phyloP scores from a whole-genome alignment of 2,329 filamentous ascomycete species.

The Colletotrichum cereale region DNA sequence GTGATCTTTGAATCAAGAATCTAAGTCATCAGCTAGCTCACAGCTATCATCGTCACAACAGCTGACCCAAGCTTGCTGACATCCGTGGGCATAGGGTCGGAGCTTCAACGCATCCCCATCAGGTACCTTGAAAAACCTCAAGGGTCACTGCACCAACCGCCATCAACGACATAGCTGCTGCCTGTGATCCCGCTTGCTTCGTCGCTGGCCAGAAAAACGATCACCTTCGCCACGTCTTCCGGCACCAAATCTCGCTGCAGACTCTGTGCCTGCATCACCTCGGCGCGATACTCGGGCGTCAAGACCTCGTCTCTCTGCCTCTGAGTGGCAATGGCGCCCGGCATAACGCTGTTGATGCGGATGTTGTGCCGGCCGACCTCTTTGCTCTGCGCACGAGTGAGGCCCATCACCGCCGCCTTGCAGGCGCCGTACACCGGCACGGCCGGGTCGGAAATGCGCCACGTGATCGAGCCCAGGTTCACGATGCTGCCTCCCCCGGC shows the following conservation, averaged over 20 bases:
- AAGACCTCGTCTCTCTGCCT: constrained; percentile 58
- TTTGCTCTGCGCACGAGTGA: constrained; percentile 53
- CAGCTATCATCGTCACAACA: too few species aligned
- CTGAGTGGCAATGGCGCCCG: constrained; percentile 60
- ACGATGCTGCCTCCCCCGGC: constrained; percentile 51
- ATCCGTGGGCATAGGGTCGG: too few species aligned
- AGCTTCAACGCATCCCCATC: too few species aligned
- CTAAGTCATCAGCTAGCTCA: too few species aligned
- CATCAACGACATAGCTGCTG: background rate
- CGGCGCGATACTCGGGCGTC: constrained; percentile 50
- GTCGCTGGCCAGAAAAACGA: background rate
- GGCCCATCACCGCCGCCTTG: constrained; percentile 54
- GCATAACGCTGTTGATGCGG: constrained; percentile 63
- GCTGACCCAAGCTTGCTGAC: too few species aligned
- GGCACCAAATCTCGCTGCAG: background rate
- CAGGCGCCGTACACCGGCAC: constrained; percentile 52
- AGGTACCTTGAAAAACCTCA: background rate
- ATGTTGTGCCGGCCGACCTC: constrained; percentile 54
- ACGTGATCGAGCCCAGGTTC: constrained; percentile 56
- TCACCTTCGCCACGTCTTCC: background rate
- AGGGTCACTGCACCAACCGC: background rate
- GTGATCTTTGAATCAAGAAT: too few species aligned
- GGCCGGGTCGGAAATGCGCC: constrained; percentile 51
- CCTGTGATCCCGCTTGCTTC: background rate
- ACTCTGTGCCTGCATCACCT: background rate